phyloP scores from a whole-genome alignment of 495 filamentous ascomycete species.

The Barbatosphaeria neglecta region DNA sequence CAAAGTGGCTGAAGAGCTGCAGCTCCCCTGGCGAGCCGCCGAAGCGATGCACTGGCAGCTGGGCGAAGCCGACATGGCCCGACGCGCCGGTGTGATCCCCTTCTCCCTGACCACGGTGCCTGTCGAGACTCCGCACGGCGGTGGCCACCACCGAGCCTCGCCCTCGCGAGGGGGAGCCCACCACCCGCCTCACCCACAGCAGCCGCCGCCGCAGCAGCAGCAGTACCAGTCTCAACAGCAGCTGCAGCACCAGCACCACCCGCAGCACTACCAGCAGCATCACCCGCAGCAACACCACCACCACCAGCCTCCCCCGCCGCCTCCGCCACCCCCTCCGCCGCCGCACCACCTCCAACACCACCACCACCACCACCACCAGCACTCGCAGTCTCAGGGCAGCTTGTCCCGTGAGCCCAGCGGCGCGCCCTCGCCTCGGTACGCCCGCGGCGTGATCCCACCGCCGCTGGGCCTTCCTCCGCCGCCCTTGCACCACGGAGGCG shows the following conservation, averaged over 20 bases:
- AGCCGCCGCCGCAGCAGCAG: too few species aligned
- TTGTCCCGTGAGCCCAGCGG: conserved; percentile 23
- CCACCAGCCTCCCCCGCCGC: conserved; percentile 21
- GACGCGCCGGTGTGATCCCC: conserved; percentile 72
- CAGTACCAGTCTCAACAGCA: neutral
- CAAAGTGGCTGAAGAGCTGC: conserved; percentile 85
- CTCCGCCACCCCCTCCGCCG: too few species aligned
- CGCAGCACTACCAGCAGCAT: neutral
- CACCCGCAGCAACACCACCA: conserved; percentile 1
- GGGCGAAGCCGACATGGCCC: conserved; percentile 85
- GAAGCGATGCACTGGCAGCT: conserved; percentile 98
- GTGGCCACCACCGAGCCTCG: conserved; percentile 16
- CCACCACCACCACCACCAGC: conserved; percentile 13
- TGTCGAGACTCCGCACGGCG: conserved; percentile 42
- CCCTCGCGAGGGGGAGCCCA: conserved; percentile 24
- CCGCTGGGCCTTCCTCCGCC: conserved; percentile 11
- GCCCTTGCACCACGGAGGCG: conserved; percentile 8
- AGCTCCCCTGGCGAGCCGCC: conserved; percentile 88
- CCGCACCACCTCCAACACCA: neutral
- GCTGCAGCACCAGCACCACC: neutral
- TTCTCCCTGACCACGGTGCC: conserved; percentile 57
- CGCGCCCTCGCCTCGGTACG: conserved; percentile 24
- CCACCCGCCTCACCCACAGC: conserved; percentile 21
- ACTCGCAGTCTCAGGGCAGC: conserved; percentile 37
- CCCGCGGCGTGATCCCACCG: conserved; percentile 11